Conservation (phyloP, 2,329 filamentous ascomycete species). For the Incumbomyces delicatus region DNA sequence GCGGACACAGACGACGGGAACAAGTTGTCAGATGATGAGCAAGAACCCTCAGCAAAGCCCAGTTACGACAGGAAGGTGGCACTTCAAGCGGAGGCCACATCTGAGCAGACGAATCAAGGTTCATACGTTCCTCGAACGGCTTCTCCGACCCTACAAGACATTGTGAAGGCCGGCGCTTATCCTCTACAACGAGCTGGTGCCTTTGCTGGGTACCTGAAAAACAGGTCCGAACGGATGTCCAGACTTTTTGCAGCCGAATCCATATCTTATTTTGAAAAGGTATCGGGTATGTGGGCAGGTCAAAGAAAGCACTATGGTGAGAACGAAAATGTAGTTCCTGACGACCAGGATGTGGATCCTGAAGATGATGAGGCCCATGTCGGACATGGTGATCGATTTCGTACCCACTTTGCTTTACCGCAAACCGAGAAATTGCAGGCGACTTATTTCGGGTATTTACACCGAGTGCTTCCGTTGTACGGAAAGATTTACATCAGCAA, state of each 20-base stretch:
- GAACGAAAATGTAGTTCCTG: constrained; percentile 54
- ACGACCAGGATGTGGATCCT: constrained; percentile 50
- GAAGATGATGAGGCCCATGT: constrained; percentile 47
- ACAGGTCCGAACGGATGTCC: constrained; percentile 70
- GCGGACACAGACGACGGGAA: constrained; percentile 35
- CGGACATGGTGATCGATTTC: constrained; percentile 59
- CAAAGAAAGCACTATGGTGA: constrained; percentile 82
- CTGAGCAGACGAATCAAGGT: background rate
- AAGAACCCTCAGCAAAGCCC: constrained; percentile 10
- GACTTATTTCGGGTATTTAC: constrained; percentile 85
- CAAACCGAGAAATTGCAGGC: constrained; percentile 73
- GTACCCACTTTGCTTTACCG: constrained; percentile 82
- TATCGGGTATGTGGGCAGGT: constrained; percentile 94
- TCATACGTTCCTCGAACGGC: constrained; percentile 14
- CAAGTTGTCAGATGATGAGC: constrained; percentile 24
- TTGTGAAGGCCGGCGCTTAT: constrained; percentile 57
- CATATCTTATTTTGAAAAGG: constrained; percentile 93
- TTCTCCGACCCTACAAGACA: constrained; percentile 47
- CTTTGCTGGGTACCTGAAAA: constrained; percentile 73
- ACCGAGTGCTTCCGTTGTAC: constrained; percentile 81
- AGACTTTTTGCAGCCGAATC: constrained; percentile 77
- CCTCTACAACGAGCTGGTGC: constrained; percentile 75
- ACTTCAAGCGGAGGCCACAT: constrained; percentile 3
- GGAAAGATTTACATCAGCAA: constrained; percentile 94
- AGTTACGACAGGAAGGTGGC: constrained; percentile 2